These are phyloP conservation scores for Rhodotorula sp. DNA, from an alignment of 1,284 basidiomycete species.

Conservation along the genomic window DNA sequence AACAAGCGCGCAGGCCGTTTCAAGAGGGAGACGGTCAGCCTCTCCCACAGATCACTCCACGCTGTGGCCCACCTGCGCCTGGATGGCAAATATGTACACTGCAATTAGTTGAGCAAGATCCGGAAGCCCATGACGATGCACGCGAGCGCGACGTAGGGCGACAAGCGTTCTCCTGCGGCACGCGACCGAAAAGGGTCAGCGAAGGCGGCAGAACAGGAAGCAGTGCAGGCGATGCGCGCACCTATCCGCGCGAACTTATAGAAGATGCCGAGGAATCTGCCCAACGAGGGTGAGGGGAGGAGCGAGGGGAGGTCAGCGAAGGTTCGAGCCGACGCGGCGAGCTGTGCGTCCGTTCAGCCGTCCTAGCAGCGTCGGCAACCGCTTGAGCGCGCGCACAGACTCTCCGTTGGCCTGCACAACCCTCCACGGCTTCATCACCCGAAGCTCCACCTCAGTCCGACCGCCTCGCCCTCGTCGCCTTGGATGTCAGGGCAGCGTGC, in stretches of 20 bases:
- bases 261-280: conserved; percentile 83
- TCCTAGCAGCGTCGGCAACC: background rate
- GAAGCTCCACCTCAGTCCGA: conserved; percentile 1
- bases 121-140: conserved; percentile 77
- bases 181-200: background rate
- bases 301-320: background rate
- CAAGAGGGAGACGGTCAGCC: too few species aligned
- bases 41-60: background rate
- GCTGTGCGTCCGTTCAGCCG: background rate
- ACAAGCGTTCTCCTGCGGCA: conserved; percentile 72
- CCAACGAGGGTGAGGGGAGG: background rate
- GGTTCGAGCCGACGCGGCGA: background rate
- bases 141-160: conserved; percentile 77
- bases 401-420: background rate
- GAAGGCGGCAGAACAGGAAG: background rate
- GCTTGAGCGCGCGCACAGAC: background rate
- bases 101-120: conserved; percentile 54
- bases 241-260: conserved; percentile 92
- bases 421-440: background rate
- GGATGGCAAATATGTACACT: background rate
- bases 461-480: background rate
- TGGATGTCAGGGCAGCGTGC: conserved; percentile 37
- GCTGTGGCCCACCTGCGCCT: too few species aligned
- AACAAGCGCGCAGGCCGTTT: too few species aligned
- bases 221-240: conserved; percentile 51